A percentile compares a stretch with the other conserved stretches of the same genome.
phyloP scores from a whole-genome alignment of 352 stramenopile genomes.

The Elongisporangium anandrum region DNA sequence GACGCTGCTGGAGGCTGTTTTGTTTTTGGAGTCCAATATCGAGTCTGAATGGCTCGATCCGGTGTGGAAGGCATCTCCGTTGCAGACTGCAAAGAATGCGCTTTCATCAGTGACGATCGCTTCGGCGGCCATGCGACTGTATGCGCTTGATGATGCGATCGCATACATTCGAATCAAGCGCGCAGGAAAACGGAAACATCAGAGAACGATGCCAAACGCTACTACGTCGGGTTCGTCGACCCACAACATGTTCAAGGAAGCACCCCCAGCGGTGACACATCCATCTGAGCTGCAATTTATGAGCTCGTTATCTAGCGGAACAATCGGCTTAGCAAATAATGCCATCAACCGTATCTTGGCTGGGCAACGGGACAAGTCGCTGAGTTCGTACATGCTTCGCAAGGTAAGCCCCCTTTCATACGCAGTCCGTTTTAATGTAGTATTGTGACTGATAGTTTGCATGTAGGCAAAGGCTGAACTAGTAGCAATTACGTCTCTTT shows the following conservation, averaged over 20 bases:
- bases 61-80: conserved; percentile 61
- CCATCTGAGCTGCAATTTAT: conserved; percentile 53
- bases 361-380: conserved; percentile 48
- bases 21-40: conserved; percentile 71
- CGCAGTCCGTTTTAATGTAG: background rate
- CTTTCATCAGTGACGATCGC: conserved; percentile 61
- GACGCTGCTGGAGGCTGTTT: conserved; percentile 53
- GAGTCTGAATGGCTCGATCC: conserved; percentile 77
- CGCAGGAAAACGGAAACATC: conserved; percentile 40
- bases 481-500: conserved; percentile 51
- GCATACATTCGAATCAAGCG: conserved; percentile 67
- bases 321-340: conserved; percentile 35
- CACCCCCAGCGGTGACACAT: conserved; percentile 19
- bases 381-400: conserved; percentile 31
- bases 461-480: conserved; percentile 42
- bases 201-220: conserved; percentile 16
- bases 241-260: conserved; percentile 28
- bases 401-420: conserved; percentile 20
- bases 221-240: conserved; percentile 15
- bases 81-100: conserved; percentile 57
- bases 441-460: conserved; percentile 6
- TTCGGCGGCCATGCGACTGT: conserved; percentile 67
- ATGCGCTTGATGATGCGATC: conserved; percentile 74
- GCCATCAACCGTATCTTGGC: conserved; percentile 49
- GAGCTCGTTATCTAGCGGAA: conserved; percentile 21